phyloP scores from a whole-genome alignment of 2,329 filamentous ascomycete genomes.

The Diaporthe ampelina region DNA sequence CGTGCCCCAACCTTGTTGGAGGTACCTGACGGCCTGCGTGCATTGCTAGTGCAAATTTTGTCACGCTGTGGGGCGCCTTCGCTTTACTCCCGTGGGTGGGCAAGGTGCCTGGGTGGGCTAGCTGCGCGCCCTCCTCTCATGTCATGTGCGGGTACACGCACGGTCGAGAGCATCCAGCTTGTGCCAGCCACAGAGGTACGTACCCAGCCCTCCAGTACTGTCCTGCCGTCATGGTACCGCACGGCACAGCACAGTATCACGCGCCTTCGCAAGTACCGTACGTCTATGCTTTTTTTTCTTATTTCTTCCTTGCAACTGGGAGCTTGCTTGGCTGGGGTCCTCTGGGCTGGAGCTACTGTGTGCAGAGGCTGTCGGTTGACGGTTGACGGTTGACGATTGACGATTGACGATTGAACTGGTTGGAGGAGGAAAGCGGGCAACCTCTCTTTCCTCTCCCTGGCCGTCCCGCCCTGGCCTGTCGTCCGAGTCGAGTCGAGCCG shows the following conservation, averaged over 20 bases:
- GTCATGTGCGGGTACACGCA: background rate
- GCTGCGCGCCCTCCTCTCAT: background rate
- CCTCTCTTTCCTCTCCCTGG: conserved; percentile 9
- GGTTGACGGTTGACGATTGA: background rate
- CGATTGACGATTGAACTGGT: conserved; percentile 24
- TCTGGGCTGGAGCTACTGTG: background rate
- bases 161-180: conserved; percentile 3
- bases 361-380: background rate
- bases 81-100: conserved; percentile 5
- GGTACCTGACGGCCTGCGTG: conserved; percentile 18
- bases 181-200: background rate
- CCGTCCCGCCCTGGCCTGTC: conserved; percentile 15
- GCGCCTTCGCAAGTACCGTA: background rate
- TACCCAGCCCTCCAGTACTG: background rate
- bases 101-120: background rate
- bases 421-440: conserved; percentile 28
- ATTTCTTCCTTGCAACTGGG: conserved; percentile 13
- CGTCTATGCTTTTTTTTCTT: conserved; percentile 14
- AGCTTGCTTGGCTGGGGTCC: conserved; percentile 4
- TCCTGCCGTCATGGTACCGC: background rate
- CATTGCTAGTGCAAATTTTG: conserved; percentile 28
- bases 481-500: conserved; percentile 24
- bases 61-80: conserved; percentile 14
- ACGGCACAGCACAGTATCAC: background rate
- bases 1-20: conserved; percentile 10